Percentiles rank a stretch among this genome's conserved stretches.
These are phyloP conservation scores for Pistacia vera DNA, from an alignment of 345 rosid species.

Conservation along the genomic window DNA sequence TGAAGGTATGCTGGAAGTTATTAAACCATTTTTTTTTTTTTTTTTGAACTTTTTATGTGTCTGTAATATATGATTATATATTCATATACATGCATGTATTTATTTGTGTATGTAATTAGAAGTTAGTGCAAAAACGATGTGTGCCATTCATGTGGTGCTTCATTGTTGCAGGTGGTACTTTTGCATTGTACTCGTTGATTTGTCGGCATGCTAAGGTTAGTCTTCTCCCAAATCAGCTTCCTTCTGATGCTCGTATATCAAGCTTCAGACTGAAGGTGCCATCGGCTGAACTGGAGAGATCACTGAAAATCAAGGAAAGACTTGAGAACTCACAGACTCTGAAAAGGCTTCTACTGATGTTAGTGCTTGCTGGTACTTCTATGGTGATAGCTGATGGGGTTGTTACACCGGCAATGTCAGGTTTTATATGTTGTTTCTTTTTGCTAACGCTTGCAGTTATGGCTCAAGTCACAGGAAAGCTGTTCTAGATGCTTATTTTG, in stretches of 20 bases:
- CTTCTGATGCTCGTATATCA: constrained; percentile 94
- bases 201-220: constrained; percentile 97
- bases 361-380: constrained; percentile 96
- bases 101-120: too few relatives aligned
- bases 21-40: neutral
- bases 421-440: constrained; percentile 40
- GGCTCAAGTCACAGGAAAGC: neutral
- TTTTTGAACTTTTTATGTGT: neutral
- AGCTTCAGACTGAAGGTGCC: constrained; percentile 98
- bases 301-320: constrained; percentile 89
- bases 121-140: too few relatives aligned
- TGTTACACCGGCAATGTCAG: constrained; percentile 99
- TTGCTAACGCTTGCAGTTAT: neutral
- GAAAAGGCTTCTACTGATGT: constrained; percentile 77
- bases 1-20: constrained; percentile 63
- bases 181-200: constrained; percentile 93
- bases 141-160: neutral
- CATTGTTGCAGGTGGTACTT: constrained; percentile 79
- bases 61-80: neutral
- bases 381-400: constrained; percentile 99
- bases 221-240: constrained; percentile 96
- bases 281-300: constrained; percentile 96
- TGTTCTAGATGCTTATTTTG: neutral
- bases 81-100: neutral
- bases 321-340: constrained; percentile 77